phyloP scores from a whole-genome alignment of 2,329 filamentous ascomycete species.

The Xylariaceae sp. region DNA sequence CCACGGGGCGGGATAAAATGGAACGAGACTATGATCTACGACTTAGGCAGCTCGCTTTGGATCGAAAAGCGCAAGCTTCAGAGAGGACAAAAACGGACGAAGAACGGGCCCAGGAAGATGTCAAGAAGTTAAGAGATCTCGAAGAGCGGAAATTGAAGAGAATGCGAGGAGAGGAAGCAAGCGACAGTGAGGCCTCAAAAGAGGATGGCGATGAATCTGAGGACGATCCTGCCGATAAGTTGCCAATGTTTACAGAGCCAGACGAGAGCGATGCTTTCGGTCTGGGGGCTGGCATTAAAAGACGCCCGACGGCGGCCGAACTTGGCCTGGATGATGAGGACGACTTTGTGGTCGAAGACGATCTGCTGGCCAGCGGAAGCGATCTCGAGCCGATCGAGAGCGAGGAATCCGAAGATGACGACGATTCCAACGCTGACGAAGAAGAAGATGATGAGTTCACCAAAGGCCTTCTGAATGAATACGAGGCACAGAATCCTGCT shows the following conservation, averaged over 20 bases:
- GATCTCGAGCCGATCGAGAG: constrained; percentile 51
- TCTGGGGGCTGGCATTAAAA: constrained; percentile 51
- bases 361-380: constrained; percentile 76
- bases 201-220: constrained; percentile 22
- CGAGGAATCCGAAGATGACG: constrained; percentile 30
- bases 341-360: constrained; percentile 84
- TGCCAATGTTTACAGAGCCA: constrained; percentile 24
- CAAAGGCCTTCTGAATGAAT: constrained; percentile 55
- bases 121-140: constrained; percentile 66
- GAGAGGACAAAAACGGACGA: constrained; percentile 89
- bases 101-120: constrained; percentile 72
- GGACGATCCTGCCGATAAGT: constrained; percentile 14
- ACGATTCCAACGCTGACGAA: constrained; percentile 41
- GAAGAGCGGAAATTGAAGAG: constrained; percentile 75
- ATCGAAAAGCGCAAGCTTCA: constrained; percentile 76
- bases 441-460: constrained; percentile 62
- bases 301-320: constrained; percentile 49
- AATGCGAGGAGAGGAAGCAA: constrained; percentile 69
- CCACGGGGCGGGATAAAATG: constrained; percentile 58
- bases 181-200: constrained; percentile 30
- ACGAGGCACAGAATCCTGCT: constrained; percentile 46
- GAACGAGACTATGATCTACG: constrained; percentile 85
- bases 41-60: constrained; percentile 73
- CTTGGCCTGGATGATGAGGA: constrained; percentile 86
- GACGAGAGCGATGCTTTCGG: constrained; percentile 51